A percentile compares a stretch with the other conserved stretches of the same genome.
Conservation (phyloP, 371 early-diverging fungal species). For the Batrachochytrium dendrobatidis region DNA sequence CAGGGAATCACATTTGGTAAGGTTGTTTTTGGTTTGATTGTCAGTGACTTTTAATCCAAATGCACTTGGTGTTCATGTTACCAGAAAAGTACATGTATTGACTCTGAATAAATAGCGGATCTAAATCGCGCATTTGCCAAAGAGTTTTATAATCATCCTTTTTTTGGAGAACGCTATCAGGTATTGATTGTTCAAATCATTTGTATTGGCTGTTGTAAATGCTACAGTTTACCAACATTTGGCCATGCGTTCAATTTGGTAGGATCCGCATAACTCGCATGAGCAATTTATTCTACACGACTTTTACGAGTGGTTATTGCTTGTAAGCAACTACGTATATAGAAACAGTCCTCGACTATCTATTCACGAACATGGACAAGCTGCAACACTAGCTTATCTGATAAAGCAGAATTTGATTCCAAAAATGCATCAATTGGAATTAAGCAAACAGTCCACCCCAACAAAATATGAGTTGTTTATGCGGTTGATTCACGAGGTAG, state of each 20-base stretch:
- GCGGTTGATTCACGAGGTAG: background rate
- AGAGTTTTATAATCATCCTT: constrained; percentile 17
- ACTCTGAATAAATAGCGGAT: too few species aligned
- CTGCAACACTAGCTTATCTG: constrained; percentile 21
- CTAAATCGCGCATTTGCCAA: constrained; percentile 28
- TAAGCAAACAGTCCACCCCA: background rate
- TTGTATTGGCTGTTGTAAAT: too few species aligned
- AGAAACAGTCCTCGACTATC: constrained; percentile 14
- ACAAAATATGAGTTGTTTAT: background rate
- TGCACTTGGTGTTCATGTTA: background rate
- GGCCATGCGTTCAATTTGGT: too few species aligned
- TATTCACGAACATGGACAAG: constrained; percentile 24
- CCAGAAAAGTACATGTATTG: background rate
- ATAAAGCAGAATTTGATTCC: constrained; percentile 29
- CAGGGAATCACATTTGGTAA: constrained; percentile 27
- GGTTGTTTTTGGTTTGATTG: background rate
- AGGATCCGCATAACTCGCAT: constrained; percentile 29
- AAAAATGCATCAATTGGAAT: background rate
- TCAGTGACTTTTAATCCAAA: too few species aligned
- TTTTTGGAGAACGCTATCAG: too few species aligned
- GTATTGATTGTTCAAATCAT: too few species aligned
- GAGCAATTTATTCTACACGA: constrained; percentile 29
- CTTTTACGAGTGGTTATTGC: constrained; percentile 29
- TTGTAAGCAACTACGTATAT: constrained; percentile 27
- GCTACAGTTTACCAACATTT: too few species aligned